These are phyloP conservation scores for Sporothrix inflata DNA, from an alignment of 2,329 filamentous ascomycete genomes.

Conservation along the genomic window DNA sequence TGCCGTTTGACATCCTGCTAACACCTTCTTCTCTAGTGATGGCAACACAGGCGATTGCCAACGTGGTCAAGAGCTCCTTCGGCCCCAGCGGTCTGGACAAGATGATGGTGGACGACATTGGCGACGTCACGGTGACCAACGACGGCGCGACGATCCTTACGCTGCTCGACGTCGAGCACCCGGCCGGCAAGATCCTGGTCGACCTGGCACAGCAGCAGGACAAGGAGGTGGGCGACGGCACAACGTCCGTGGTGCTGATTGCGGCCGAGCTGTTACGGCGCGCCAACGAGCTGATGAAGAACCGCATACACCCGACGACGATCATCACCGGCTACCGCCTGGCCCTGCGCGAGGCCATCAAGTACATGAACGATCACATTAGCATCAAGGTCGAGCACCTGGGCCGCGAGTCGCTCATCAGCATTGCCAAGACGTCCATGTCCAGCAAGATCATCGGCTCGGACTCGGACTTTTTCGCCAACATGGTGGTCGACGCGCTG, in stretches of 20 bases:
- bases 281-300: slow-evolving; percentile 98
- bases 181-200: slow-evolving; percentile 96
- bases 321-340: slow-evolving; percentile 98
- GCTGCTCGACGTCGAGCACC: slow-evolving; percentile 95
- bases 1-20: background rate
- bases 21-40: slow-evolving; percentile 58
- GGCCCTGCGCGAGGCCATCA: slow-evolving; percentile 91
- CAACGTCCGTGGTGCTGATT: slow-evolving; percentile 96
- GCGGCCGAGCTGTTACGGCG: slow-evolving; percentile 91
- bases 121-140: slow-evolving; percentile 96
- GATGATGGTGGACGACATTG: slow-evolving; percentile 99
- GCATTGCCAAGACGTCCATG: slow-evolving; percentile 98
- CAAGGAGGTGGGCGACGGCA: slow-evolving; percentile 98
- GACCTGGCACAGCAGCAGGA: slow-evolving; percentile 98
- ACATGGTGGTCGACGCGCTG: slow-evolving; percentile 97
- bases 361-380: slow-evolving; percentile 99
- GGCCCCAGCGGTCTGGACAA: slow-evolving; percentile 96
- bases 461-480: slow-evolving; percentile 94
- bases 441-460: slow-evolving; percentile 97
- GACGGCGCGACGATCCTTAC: slow-evolving; percentile 96
- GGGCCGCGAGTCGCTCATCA: slow-evolving; percentile 86
- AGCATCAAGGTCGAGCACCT: slow-evolving; percentile 93
- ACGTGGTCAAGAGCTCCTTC: slow-evolving; percentile 99
- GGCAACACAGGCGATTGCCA: slow-evolving; percentile 94
- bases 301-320: slow-evolving; percentile 98